Base-by-base conservation (phyloP, 2,329 filamentous ascomycete genomes). In the Chrysoporthe austroafricana region DNA sequence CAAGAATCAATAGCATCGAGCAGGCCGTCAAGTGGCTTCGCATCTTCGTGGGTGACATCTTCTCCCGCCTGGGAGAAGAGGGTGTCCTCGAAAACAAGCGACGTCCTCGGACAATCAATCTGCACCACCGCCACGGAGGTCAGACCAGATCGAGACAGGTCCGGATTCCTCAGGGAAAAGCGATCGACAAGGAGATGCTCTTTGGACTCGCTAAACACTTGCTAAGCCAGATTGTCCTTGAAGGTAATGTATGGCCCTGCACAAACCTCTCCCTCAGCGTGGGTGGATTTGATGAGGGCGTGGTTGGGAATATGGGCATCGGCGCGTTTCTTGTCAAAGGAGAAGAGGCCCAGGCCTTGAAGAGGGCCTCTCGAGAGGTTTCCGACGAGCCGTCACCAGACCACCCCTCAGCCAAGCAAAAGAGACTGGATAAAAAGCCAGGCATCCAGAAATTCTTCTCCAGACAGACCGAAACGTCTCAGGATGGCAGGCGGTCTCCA, bases 1-100 rank as follows among this genome's bases (percentile, higher is more conserved):
- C 96, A 0, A 88, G 86, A 66, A 95, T 98, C 76, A 91, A 89
- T 72, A 90, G 85, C 2, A 81, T 87, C 21, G 93, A 96, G 32
- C 92, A 97, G 76, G 95, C 90, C 1, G 82, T 87, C 34, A 90
- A 89, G 69, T 99, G 96, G 96, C 83, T 99, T 50, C 86, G 90
- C 13, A 97, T 99, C 65, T 98, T 98, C 77, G 89, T 87, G 4
- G 92, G 93, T 1, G 96, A 99, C 76, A 97, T 99, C 63, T 96
- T 91, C 78, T 90, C 92, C 64, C 88, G 96, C 54, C 84, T 98
- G 58, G 90, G 97, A 0, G 94, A 98, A 76, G 95, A 98, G 79
- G 94, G 93, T 26, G 91, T 96, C 2, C 80, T 95, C 66, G 94
- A 97, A 77, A 91, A 97, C 76, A 95, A 90, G 77, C 88, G 95